Base-by-base conservation (phyloP, 805 yeast species). In the Candida tallmaniae region DNA sequence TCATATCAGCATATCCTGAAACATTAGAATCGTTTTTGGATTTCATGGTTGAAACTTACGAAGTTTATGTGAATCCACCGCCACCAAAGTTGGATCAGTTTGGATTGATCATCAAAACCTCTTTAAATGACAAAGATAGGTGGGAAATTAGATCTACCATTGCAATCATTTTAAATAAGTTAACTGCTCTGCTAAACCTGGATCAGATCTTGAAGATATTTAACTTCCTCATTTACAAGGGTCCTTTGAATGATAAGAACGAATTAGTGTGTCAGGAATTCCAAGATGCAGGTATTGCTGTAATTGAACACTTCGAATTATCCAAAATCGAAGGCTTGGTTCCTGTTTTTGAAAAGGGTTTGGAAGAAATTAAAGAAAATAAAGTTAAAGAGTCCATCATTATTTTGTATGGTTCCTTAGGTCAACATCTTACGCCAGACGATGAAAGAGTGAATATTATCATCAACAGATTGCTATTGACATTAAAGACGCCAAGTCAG, bases 71-170 rank as follows among this genome's bases (percentile, higher is more conserved):
- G 19, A 72, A 73, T 44, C 93, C 95, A 1, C 83, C 94, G 6
- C 77, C 78, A n/a, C 83, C 90, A 3, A 68, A 76, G 27, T 60
- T 75, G 29, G 97, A 90, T 55, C 80, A 76, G 44, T 89, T 73
- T 54, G 97, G 97, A 2, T 67, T 89, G 44, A 77, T 78, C 4
- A 69, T 83, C 29, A 79, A 82, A 45, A 54, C 80, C 1, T 69
- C 81, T 0, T 59, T 71, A 13, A 76, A 69, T 13, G 78, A 76
- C 47, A 75, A 70, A 42, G 97, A 88, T 49, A 68, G 76, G 3
- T 89, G 96, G 95, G 93, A 84, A 51, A 73, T 72, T 23, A 72
- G 98, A 52, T 76, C 89, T 42, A 94, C 96, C 19, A 67, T 81
- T 38, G 95, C 96, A 0, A 60, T 80, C 15, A 58, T 88, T 0